Evolutionary conservation across 2,329 filamentous ascomycete species (phyloP), one percentile per base, ranked within the genome.

Genomic region (Didymella glomerata): DNA sequence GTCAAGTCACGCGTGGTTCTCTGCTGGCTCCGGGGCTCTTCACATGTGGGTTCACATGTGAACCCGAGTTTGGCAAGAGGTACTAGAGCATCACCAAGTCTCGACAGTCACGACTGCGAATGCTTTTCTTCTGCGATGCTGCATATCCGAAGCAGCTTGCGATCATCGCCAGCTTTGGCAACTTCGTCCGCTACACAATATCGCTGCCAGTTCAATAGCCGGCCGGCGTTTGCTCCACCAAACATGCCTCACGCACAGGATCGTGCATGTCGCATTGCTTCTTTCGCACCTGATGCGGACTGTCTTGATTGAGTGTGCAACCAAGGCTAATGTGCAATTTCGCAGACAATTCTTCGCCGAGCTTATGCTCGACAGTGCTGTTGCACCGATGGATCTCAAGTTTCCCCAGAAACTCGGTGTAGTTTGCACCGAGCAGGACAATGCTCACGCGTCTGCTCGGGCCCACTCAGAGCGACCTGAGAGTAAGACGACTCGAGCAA

Each of bases 181-280:
- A 68, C 46, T 63, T 47, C 34, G 55, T 48, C 66, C 68, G 68
- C 59, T 46, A 32, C 46, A 48, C 38, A 47, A 16, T 22, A 5
- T 54, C 46, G 41, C 50, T 36, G 48, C 48, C 46, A 46, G 40
- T 47, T 62, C 70, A 68, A 54, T 66, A 45, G 56, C 69, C 69
- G 68, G 53, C 63, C 70, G 68, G 70, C 61, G 34, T 69, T 61
- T 71, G 68, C 65, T 63, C 64, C 48, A 62, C 45, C 47, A 48
- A 41, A 30, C 48, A 46, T 30, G 41, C 50, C n/a, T n/a, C n/a
- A n/a, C n/a, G n/a, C n/a, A n/a, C n/a, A n/a, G n/a, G n/a, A n/a
- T n/a, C n/a, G n/a, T n/a, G n/a, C n/a, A n/a, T n/a, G n/a, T n/a
- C n/a, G n/a, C n/a, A n/a, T n/a, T n/a, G n/a, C n/a, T n/a, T n/a